A percentile compares a stretch with the other conserved stretches of the same genome.
Conservation (phyloP, 1,139 yeast genomes). For the Nakaseomyces uthaithaninus region DNA sequence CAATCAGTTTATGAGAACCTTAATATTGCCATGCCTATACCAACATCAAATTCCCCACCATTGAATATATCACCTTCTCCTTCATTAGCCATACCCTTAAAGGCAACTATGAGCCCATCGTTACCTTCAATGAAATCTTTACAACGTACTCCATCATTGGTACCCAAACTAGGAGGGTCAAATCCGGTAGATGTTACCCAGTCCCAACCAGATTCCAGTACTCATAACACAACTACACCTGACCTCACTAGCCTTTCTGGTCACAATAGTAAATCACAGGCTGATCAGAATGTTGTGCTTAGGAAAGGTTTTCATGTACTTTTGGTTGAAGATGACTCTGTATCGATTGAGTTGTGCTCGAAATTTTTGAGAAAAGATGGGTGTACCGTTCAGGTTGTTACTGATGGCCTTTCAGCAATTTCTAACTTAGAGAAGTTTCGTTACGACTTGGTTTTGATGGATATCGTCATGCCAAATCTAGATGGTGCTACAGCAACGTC, state of each 20-base stretch:
- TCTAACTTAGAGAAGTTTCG: conserved; percentile 65
- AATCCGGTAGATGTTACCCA: conserved; percentile 1
- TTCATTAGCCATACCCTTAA: conserved; percentile 1
- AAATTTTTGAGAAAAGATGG: conserved; percentile 81
- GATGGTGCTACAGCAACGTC: conserved; percentile 94
- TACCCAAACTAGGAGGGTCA: conserved; percentile 1
- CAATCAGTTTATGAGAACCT: conserved; percentile 30
- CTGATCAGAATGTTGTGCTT: conserved; percentile 13
- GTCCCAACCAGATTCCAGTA: neutral
- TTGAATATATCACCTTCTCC: conserved; percentile 2
- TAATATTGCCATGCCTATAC: conserved; percentile 15
- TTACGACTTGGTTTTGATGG: conserved; percentile 84
- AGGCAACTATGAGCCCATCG: conserved; percentile 12
- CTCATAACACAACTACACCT: neutral
- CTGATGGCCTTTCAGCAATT: conserved; percentile 87
- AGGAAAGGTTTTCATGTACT: conserved; percentile 54
- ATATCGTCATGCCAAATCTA: conserved; percentile 86
- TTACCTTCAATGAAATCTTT: conserved; percentile 8
- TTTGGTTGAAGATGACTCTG: conserved; percentile 80
- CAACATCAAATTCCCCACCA: conserved; percentile 1
- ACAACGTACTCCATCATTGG: conserved; percentile 6
- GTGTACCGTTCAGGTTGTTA: conserved; percentile 84
- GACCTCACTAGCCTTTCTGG: neutral
- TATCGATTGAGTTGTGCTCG: conserved; percentile 68
- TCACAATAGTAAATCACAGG: neutral